These are phyloP conservation scores for Neoarthrinium moseri DNA, from an alignment of 2,329 filamentous ascomycete genomes.

Conservation along the genomic window DNA sequence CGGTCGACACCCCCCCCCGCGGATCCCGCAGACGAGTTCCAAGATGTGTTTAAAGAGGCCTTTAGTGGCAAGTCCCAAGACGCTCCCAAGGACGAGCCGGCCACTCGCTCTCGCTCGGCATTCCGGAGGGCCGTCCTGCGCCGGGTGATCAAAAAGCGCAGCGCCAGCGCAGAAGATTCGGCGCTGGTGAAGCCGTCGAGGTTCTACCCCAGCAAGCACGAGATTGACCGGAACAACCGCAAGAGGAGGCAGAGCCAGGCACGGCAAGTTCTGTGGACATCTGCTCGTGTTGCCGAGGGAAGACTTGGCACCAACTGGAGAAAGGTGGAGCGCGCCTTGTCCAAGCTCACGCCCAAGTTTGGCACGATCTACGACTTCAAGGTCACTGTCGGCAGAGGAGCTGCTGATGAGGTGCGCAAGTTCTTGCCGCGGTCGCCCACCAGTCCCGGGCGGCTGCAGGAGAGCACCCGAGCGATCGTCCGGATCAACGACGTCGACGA, in stretches of 20 bases:
- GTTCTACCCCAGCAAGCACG: constrained; percentile 13
- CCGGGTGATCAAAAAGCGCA: constrained; percentile 11
- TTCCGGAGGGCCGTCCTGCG: constrained; percentile 10
- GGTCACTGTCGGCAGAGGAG: constrained; percentile 22
- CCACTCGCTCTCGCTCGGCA: constrained; percentile 10
- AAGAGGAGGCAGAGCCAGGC: constrained; percentile 17
- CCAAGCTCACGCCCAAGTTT: constrained; percentile 21
- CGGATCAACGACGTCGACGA: constrained; percentile 17
- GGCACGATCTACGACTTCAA: constrained; percentile 23
- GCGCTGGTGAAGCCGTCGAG: constrained; percentile 15
- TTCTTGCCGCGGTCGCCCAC: constrained; percentile 20
- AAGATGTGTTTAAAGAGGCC: too few species aligned
- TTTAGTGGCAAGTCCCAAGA: too few species aligned
- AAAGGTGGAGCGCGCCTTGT: constrained; percentile 20
- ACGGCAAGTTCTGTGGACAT: constrained; percentile 18
- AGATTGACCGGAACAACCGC: constrained; percentile 15
- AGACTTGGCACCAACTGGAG: constrained; percentile 16
- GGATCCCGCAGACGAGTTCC: too few species aligned
- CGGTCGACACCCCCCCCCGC: too few species aligned
- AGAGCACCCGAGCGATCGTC: constrained; percentile 21
- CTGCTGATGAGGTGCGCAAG: constrained; percentile 19
- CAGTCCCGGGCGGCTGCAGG: constrained; percentile 20
- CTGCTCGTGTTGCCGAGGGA: constrained; percentile 3
- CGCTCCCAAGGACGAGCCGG: background rate
- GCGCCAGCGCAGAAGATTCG: constrained; percentile 5